phyloP scores from a whole-genome alignment of 768 basidiomycete genomes.

The Lentinus tigrinus region DNA sequence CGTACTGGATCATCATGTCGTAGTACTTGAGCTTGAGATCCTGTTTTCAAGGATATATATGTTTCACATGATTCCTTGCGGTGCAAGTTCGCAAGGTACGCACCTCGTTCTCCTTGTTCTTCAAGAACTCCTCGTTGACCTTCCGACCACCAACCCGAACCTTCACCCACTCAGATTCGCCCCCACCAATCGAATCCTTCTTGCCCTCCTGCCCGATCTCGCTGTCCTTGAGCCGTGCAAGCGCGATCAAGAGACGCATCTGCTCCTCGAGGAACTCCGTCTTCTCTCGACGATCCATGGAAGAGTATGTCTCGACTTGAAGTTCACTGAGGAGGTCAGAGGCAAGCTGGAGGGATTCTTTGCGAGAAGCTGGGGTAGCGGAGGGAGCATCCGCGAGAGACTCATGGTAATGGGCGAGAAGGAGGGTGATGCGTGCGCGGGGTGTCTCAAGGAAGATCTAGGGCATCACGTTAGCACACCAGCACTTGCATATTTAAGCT shows the following conservation, averaged over 20 bases:
- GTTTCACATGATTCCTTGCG: not conserved
- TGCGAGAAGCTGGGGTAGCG: slow-evolving; percentile 34
- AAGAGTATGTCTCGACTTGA: slow-evolving; percentile 98
- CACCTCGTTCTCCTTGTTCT: slow-evolving; percentile 86
- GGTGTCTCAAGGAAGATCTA: slow-evolving; percentile 97
- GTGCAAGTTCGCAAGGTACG: slow-evolving; percentile 19
- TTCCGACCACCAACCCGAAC: slow-evolving; percentile 90
- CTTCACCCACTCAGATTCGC: slow-evolving; percentile 91
- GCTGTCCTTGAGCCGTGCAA: slow-evolving; percentile 74
- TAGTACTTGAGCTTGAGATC: slow-evolving; percentile 96
- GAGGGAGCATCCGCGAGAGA: slow-evolving; percentile 49
- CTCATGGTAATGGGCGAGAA: slow-evolving; percentile 87
- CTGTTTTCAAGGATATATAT: slow-evolving; percentile 38
- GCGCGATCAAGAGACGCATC: slow-evolving; percentile 83
- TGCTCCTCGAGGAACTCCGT: slow-evolving; percentile 98
- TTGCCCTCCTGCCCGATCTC: slow-evolving; percentile 56
- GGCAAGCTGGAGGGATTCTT: slow-evolving; percentile 78
- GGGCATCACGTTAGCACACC: not conserved
- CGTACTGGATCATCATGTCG: slow-evolving; percentile 94
- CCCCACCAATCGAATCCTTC: slow-evolving; percentile 58
- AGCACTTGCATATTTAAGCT: not conserved
- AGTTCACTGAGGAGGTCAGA: slow-evolving; percentile 92
- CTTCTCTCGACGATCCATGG: slow-evolving; percentile 97
- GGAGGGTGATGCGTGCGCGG: slow-evolving; percentile 88
- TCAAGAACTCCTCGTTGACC: slow-evolving; percentile 90